Conservation (phyloP, 192 early-diverging fungal species). For the Dimargaris xerosporica region DNA sequence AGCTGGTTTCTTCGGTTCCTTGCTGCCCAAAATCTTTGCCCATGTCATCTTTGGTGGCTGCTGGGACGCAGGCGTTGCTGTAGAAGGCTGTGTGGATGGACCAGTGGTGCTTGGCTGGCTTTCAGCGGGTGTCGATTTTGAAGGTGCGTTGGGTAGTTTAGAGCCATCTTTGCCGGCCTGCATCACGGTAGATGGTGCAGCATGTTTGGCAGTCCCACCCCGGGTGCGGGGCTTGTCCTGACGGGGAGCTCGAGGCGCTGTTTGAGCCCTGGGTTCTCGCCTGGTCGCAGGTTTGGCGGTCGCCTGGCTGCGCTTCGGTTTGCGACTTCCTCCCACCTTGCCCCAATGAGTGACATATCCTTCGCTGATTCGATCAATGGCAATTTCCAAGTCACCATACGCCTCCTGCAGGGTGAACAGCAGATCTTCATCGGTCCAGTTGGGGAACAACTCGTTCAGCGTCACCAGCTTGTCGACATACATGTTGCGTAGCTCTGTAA, state of each 20-base stretch:
- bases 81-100: too few species aligned
- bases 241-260: not conserved
- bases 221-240: conserved; percentile 7
- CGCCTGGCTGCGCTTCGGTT: conserved; percentile 27
- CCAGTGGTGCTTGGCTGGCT: too few species aligned
- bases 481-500: conserved; percentile 41
- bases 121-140: too few species aligned
- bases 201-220: not conserved
- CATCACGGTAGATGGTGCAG: too few species aligned
- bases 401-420: conserved; percentile 71
- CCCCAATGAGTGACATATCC: conserved; percentile 72
- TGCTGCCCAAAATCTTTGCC: conserved; percentile 10
- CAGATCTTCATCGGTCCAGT: conserved; percentile 84
- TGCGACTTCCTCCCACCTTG: conserved; percentile 58
- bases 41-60: conserved; percentile 14
- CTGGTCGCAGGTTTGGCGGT: conserved; percentile 3
- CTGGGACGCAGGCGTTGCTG: too few species aligned
- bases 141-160: too few species aligned
- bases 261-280: not conserved
- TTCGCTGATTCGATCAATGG: conserved; percentile 68
- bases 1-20: conserved; percentile 7
- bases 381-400: conserved; percentile 65
- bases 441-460: conserved; percentile 54
- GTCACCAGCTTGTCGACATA: conserved; percentile 42
- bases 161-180: too few species aligned